Percentiles rank a stretch among this genome's conserved stretches.
These are phyloP conservation scores for Tricholoma sp. DNA, from an alignment of 768 basidiomycete species.

Conservation along the genomic window DNA sequence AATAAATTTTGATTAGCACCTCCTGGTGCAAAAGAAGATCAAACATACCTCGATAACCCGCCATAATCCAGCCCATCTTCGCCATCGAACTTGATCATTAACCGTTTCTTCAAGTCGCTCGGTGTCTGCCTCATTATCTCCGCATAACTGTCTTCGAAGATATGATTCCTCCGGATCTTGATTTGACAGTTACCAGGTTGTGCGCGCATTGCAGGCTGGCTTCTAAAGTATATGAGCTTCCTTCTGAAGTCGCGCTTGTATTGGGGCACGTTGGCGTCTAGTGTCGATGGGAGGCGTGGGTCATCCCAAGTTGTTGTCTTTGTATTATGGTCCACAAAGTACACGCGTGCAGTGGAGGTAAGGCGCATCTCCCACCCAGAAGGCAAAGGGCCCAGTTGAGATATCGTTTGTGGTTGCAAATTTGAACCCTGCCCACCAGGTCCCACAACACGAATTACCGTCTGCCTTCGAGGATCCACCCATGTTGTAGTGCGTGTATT, in stretches of 20 bases:
- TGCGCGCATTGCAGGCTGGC: conserved; percentile 95
- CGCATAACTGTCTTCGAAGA: conserved; percentile 98
- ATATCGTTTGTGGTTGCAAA: conserved; percentile 91
- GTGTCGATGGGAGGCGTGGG: conserved; percentile 88
- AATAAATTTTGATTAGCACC: neutral
- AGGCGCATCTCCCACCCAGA: conserved; percentile 99
- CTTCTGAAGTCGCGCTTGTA: conserved; percentile 99
- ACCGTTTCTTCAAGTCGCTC: conserved; percentile 94
- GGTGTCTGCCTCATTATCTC: conserved; percentile 99
- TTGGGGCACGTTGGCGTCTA: conserved; percentile 96
- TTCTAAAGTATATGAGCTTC: conserved; percentile 99
- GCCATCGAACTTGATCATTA: conserved; percentile 99
- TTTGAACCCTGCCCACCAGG: conserved; percentile 85
- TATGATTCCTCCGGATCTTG: conserved; percentile 96
- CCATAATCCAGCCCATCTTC: conserved; percentile 99
- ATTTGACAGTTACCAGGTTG: conserved; percentile 99
- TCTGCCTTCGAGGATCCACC: conserved; percentile 98
- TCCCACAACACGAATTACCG: conserved; percentile 94
- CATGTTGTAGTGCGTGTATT: conserved; percentile 99
- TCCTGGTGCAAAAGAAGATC: neutral
- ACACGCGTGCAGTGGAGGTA: conserved; percentile 95
- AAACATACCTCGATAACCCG: conserved; percentile 79
- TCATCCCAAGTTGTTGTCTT: conserved; percentile 99
- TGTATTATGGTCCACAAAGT: conserved; percentile 99
- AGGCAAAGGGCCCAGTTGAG: conserved; percentile 93